Evolutionary conservation across 805 yeast species (phyloP), one percentile per base, ranked within the genome.

Genomic region (Kazachstania psychrophila): DNA sequence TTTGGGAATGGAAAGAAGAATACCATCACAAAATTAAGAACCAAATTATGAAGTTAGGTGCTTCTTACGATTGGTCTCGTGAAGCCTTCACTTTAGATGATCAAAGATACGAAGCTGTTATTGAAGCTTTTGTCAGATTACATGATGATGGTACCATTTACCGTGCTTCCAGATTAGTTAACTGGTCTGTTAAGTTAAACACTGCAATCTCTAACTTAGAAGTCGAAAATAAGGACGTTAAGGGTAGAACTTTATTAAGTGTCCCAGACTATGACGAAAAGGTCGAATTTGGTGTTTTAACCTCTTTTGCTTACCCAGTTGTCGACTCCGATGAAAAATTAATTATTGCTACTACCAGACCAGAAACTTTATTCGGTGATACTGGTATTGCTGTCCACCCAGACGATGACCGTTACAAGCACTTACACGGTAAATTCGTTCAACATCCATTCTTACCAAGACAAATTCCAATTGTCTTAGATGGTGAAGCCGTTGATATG

Each of bases 341-440:
- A 37, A 69, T 89, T 40, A 95, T 92, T 47, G 98, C 98, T 24
- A 92, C 98, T 34, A 92, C 98, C 28, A 89, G 98, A 76, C 98
- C 98, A 29, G 98, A 92, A 68, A 92, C 98, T 41, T 65, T 92
- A 49, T 89, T 92, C 54, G 98, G 98, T 70, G 98, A 92, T 65
- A 87, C 96, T 39, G 98, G 81, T 58, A 82, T 92, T 50, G 98
- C 98, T 28, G 95, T 92, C 38, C 98, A 92, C 63, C 98, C 98
- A 41, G 76, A 88, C 31, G 98, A 92, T 65, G 67, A 77, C 31
- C 78, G 98, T 64, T 92, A 92, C 71, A 81, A 65, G 48, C 98
- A 92, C 60, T 71, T 92, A 56, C 98, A 92, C 58, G 98, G 98
- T 43, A 86, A 88, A 62, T 85, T 68, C 59, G 92, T 83, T 43